Base-by-base conservation (phyloP, 1,284 basidiomycete species). In the Cryptococcus sp. region DNA sequence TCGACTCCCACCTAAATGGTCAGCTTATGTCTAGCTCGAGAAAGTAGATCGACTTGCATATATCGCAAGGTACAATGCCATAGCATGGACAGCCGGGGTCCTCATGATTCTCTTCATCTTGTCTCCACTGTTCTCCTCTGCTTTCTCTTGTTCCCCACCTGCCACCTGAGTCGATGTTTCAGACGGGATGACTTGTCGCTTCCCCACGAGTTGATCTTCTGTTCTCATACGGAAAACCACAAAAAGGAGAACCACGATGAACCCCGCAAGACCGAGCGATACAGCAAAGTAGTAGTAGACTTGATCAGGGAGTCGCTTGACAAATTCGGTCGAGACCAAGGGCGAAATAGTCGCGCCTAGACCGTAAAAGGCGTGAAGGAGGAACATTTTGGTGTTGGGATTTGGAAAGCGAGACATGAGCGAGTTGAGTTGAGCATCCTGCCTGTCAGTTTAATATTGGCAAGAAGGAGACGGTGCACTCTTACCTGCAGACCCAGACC, bases 321-420 rank as follows among this genome's bases (percentile, higher is more conserved):
- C 74, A 54, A 86, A 86, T 47, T 83, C 79, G 0, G 85, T 87
- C 0, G 84, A 77, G 0, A 82, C 79, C 3, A 87, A 75, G 0
- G 85, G 85, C 0, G 83, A 73, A 11, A 76, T 71, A 33, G 86
- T 79, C 0, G 86, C 85, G 1, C 85, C 85, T 2, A 81, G 59
- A 38, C 84, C 80, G 59, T 81, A 82, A 12, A 75, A 66, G 0
- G 80, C 82, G 59, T 85, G 83, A 34, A 82, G 59, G 35, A 84
- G 63, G 41, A 81, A 81, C 81, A 85, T 83, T 60, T 82, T 82
- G 1, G 61, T 65, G 6, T 53, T 50, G 22, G 65, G 65, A 54
- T 64, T 59, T 11, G 59, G 58, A 19, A 71, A 46, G 4, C 69
- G 61, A 7, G 64, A 51, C 14, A 54, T 50, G 7, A 71, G 44